Base-by-base conservation (phyloP, 73 alveolate species). In the Effrenium voratum region DNA sequence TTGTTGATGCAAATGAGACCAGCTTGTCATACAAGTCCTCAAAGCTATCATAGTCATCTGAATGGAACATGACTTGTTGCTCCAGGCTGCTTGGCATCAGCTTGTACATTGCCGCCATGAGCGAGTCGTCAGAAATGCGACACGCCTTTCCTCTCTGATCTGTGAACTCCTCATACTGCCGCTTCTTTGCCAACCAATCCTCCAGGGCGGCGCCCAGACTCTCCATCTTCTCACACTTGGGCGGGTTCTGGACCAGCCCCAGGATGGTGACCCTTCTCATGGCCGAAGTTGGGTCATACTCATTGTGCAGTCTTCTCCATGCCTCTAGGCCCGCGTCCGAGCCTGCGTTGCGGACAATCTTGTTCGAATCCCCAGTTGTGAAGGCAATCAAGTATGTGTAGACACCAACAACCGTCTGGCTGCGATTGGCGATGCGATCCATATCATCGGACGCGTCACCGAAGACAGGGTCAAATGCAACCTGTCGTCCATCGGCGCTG, bases 111-210 rank as follows among this genome's bases (percentile, higher is more conserved):
- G 77, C 93, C 0, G 93, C 93, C 73, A 52, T 83, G 57, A 83
- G 30, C 10, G 93, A 83, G 46, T 83, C 93, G 30, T 83, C 93
- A 3, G 55, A 30, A 2, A 83, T 50, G 24, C 77, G 76, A 22
- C 93, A 83, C 3, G 93, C 77, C 41, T 5, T 0, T 0, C 93
- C 77, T 2, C 41, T 52, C 40, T 32, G 15, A 24, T 83, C 93
- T 6, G 93, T 50, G 93, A 83, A 83, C 76, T 83, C 93, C 77
- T 83, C 93, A 34, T 83, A 83, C 57, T 83, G 93, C 40, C 77
- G 13, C 77, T 83, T 83, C 77, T 52, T 47, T 32, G 93, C 8
- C 52, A 50, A 38, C 93, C 93, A 83, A 10, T 50, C 77, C 93
- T 83, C 93, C 50, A 83, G 66, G 2, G 57, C 50, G 8, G 22